Evolutionary conservation across 164 flowering plant species (phyloP), one percentile per base, ranked within the genome.

Genomic region (Saururus chinensis): DNA sequence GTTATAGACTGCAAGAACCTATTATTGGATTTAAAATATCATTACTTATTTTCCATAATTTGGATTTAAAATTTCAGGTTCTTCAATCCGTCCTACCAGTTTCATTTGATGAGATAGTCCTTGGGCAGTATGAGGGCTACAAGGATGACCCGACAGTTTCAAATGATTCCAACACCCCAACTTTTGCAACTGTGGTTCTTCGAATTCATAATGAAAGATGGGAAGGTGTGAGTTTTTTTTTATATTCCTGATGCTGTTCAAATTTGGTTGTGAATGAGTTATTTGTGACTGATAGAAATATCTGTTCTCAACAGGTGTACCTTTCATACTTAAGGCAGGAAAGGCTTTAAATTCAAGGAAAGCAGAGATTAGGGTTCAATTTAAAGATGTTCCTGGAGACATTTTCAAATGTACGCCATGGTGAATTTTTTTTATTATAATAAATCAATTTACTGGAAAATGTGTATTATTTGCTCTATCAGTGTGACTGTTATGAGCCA

Each of bases 381-480:
- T 93, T 72, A 93, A 93, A 86, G 96, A 86, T 66, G 98, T 93
- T 67, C 98, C 98, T 63, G 98, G 97, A 45, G 97, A 93, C 73
- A 90, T 93, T 58, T 93, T 79, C 75, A 86, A 67, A 84, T 82
- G 98, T 90, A 85, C 66, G 86, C 42, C 45, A 55, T 55, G 49
- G 37, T 30, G 37, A 30, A 30, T 30, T 30, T 30, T 30, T 30
- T 2, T 17, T 0, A 12, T 8, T 12, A 17, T 8, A 17, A 45
- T 3, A 45, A 45, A 45, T 12, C 14, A 45, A 45, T 45, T 45
- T 7, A 45, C 49, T 0, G 17, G 49, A 45, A 45, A 45, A 12
- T 45, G 14, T 45, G 49, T 30, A 6, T 2, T 30, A 45, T 8
- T 45, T 45, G 49, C 49, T 45, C 49, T 12, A 45, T 7, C 11